Percentiles rank a stretch among this genome's conserved stretches.
Conservation (phyloP, 2,329 filamentous ascomycete species). For the Trichophyton equinum region DNA sequence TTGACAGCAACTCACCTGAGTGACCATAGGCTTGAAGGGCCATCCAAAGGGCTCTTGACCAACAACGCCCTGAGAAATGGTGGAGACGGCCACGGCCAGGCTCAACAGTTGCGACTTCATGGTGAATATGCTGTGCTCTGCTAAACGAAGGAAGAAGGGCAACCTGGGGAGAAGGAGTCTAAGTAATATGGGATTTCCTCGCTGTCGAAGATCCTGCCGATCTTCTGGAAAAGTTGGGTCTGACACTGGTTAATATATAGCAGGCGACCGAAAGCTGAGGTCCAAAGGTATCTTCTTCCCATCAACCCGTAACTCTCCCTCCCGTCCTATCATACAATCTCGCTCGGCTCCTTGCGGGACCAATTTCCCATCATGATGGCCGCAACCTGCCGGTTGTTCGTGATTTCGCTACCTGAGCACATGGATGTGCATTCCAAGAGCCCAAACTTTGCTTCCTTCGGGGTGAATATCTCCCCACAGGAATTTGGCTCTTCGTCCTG, state of each 20-base stretch:
- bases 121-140: neutral
- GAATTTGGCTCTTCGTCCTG: neutral
- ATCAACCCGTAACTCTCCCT: neutral
- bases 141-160: neutral
- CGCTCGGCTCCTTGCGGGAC: neutral
- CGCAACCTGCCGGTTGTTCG: neutral
- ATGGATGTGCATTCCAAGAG: neutral
- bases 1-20: neutral
- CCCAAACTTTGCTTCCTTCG: neutral
- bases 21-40: neutral
- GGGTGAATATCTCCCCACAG: neutral
- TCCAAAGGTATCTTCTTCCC: neutral
- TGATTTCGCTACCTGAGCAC: neutral
- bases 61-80: neutral
- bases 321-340: neutral
- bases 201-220: neutral
- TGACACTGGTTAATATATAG: neutral
- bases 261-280: neutral
- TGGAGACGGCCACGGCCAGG: neutral
- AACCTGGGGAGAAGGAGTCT: neutral
- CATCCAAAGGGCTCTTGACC: slow-evolving; percentile 6
- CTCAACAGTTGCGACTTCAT: slow-evolving; percentile 1
- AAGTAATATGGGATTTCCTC: neutral
- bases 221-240: neutral
- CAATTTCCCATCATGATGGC: neutral